These are phyloP conservation scores for Chaetomium cochliodes DNA, from an alignment of 495 filamentous ascomycete species.

Conservation along the genomic window DNA sequence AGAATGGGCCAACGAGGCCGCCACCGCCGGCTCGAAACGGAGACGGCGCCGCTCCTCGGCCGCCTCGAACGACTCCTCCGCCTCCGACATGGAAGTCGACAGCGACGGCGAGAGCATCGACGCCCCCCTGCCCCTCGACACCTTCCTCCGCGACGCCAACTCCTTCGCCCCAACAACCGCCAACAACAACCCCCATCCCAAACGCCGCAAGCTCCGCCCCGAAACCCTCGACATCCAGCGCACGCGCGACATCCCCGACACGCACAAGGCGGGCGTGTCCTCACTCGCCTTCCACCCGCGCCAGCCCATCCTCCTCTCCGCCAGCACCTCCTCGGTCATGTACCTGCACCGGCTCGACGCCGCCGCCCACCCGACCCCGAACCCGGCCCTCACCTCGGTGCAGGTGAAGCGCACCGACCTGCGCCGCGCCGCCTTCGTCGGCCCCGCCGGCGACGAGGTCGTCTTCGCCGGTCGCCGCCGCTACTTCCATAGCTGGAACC, in stretches of 20 bases:
- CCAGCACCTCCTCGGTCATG: slow-evolving; percentile 77
- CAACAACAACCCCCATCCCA: slow-evolving; percentile 38
- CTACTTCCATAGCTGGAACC: slow-evolving; percentile 94
- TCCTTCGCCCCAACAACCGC: slow-evolving; percentile 46
- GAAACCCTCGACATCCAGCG: slow-evolving; percentile 83
- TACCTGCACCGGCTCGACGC: slow-evolving; percentile 85
- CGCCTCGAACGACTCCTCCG: slow-evolving; percentile 44
- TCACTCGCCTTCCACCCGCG: slow-evolving; percentile 86
- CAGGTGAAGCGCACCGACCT: slow-evolving; percentile 81
- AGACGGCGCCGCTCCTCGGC: slow-evolving; percentile 53
- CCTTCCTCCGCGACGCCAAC: slow-evolving; percentile 68
- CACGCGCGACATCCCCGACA: slow-evolving; percentile 52
- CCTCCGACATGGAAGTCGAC: slow-evolving; percentile 57
- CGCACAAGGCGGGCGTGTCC: slow-evolving; percentile 68
- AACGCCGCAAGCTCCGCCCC: slow-evolving; percentile 68
- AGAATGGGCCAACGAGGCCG: slow-evolving; percentile 63
- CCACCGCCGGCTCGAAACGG: slow-evolving; percentile 50
- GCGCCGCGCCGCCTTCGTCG: slow-evolving; percentile 72
- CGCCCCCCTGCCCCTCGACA: slow-evolving; percentile 72
- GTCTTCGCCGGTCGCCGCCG: slow-evolving; percentile 82
- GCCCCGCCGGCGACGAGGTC: slow-evolving; percentile 60
- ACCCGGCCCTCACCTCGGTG: slow-evolving; percentile 84
- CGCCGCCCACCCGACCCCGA: slow-evolving; percentile 66
- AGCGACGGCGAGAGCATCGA: slow-evolving; percentile 62
- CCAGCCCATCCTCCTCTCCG: slow-evolving; percentile 83